Percentiles rank a stretch among this genome's conserved stretches.
Evolutionary conservation across 2,329 filamentous ascomycete species (phyloP).

Genomic region (Colletotrichum truncatum): DNA sequence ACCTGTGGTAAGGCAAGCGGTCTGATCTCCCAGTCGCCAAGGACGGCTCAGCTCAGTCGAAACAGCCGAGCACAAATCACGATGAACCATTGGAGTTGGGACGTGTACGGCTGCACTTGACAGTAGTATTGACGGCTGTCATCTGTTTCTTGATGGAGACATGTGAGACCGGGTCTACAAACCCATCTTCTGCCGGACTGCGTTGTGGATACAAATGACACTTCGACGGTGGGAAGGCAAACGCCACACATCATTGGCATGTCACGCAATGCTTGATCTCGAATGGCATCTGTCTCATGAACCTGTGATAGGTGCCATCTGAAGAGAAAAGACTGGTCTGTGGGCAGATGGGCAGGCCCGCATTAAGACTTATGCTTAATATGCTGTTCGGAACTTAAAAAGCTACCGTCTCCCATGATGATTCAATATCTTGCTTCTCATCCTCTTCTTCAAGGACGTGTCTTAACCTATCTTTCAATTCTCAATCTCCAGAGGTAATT

Average conservation of each 20-base stretch:
- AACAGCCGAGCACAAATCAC: constrained; percentile 18
- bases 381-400: constrained; percentile 13
- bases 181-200: constrained; percentile 2
- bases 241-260: background rate
- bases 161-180: constrained; percentile 18
- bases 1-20: background rate
- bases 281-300: constrained; percentile 19
- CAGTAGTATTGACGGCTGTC: constrained; percentile 18
- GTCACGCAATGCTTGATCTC: constrained; percentile 1
- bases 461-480: constrained; percentile 24
- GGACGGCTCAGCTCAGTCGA: constrained; percentile 29
- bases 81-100: background rate
- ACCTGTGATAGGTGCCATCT: constrained; percentile 19
- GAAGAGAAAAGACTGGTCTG: background rate
- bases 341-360: background rate
- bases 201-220: constrained; percentile 12
- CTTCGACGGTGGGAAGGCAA: background rate
- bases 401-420: constrained; percentile 3
- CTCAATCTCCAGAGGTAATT: constrained; percentile 20
- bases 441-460: constrained; percentile 25
- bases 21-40: constrained; percentile 24
- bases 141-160: constrained; percentile 16
- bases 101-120: background rate
- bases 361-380: constrained; percentile 22
- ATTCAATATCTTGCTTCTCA: constrained; percentile 1